Percentiles rank a stretch among this genome's conserved stretches.
These are phyloP conservation scores for Calonectria multiphialidica DNA, from an alignment of 2,329 filamentous ascomycete species.

Conservation along the genomic window DNA sequence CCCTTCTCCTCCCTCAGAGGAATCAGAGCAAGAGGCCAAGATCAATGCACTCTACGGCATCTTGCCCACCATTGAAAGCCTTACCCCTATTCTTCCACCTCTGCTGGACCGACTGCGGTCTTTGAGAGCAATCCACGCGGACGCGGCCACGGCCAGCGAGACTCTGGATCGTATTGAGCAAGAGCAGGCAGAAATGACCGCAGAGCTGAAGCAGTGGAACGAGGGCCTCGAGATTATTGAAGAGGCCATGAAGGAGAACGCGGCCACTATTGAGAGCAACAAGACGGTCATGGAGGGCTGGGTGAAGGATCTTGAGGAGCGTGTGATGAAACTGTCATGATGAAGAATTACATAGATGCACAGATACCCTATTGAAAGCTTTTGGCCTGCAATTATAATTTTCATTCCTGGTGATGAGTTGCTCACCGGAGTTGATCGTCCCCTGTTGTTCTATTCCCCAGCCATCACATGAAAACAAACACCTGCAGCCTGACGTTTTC, in stretches of 20 bases:
- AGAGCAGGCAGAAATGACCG: slow-evolving; percentile 83
- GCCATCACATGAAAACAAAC: background rate
- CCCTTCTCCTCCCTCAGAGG: slow-evolving; percentile 56
- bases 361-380: slow-evolving; percentile 48
- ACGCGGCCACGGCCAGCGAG: slow-evolving; percentile 84
- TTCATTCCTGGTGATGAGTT: background rate
- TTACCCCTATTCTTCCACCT: slow-evolving; percentile 86
- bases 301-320: slow-evolving; percentile 88
- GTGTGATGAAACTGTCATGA: slow-evolving; percentile 71
- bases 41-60: slow-evolving; percentile 93
- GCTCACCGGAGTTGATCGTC: background rate
- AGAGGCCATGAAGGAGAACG: slow-evolving; percentile 76
- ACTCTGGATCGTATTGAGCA: slow-evolving; percentile 83
- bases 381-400: slow-evolving; percentile 8
- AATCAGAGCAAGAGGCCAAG: slow-evolving; percentile 82
- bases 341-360: slow-evolving; percentile 45
- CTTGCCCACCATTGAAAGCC: slow-evolving; percentile 86
- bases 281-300: slow-evolving; percentile 87
- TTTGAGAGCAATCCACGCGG: slow-evolving; percentile 85
- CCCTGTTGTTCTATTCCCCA: background rate
- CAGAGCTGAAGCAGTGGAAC: slow-evolving; percentile 88
- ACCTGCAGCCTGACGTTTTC: background rate
- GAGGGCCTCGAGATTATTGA: slow-evolving; percentile 86
- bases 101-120: slow-evolving; percentile 88
- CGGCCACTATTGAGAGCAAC: slow-evolving; percentile 80